Evolutionary conservation across 352 stramenopile species (phyloP), one percentile per base, ranked within the genome.

Genomic region (Phytophthora tubulina): DNA sequence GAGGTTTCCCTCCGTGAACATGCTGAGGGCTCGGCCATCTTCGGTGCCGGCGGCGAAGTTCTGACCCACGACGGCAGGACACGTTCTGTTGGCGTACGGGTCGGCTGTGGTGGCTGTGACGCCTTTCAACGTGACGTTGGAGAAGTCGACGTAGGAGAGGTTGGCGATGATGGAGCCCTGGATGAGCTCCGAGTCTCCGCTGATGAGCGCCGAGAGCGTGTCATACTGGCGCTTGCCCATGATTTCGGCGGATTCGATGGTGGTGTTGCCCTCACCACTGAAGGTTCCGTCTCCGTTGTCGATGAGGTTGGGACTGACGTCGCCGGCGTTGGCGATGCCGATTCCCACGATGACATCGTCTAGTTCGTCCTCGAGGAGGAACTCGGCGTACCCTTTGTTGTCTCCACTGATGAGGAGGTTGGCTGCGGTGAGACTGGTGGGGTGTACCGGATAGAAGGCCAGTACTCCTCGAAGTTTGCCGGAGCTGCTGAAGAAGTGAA

Each of bases 331-430:
- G n/a, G 79, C 80, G 61, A 85, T 85, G 13, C 79, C 79, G 13
- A 86, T 73, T 1, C 39, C 76, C 6, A 75, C 76, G 13, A 82
- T 51, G 3, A 81, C 64, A 27, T 70, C 58, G 4, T 59, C 39
- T n/a, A 78, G 63, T 50, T 82, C 69, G 31, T 80, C 63, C 51
- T 86, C 79, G 33, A 84, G 42, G 30, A 82, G 33, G 41, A 81
- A 86, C 67, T 83, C 76, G 52, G 80, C 80, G 44, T 83, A 85
- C 4, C 78, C 80, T 63, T 95, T 94, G 76, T 97, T 97, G 76
- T 96, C 89, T 46, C 86, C 86, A 39, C 79, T 92, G 51, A 96
- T 78, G n/a, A 97, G 67, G 8, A 71, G 51, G 71, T 97, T 97
- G 15, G 77, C 77, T 42, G 82, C 75, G 33, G 82, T 93, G 67